Conservation (phyloP, 768 basidiomycete genomes). For the Mycena rebaudengoi region DNA sequence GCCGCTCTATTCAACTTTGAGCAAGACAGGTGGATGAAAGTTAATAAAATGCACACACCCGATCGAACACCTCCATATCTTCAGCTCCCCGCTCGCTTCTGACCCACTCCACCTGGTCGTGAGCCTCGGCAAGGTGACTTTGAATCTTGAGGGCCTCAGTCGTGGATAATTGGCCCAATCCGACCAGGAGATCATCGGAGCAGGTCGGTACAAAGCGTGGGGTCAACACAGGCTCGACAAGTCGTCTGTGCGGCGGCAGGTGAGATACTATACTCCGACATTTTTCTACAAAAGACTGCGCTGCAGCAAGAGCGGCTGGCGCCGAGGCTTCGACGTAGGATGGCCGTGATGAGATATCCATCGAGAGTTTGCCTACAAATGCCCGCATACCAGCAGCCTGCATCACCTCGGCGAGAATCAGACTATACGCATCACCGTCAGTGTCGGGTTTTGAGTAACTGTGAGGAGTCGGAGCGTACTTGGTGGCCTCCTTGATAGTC, state of each 20-base stretch:
- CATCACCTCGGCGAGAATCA: conserved; percentile 83
- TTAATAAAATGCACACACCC: conserved; percentile 46
- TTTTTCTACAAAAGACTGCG: conserved; percentile 61
- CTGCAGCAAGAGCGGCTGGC: conserved; percentile 56
- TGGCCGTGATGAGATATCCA: conserved; percentile 80
- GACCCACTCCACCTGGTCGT: conserved; percentile 81
- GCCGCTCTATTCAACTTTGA: conserved; percentile 56
- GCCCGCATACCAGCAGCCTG: conserved; percentile 76
- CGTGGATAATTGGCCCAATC: conserved; percentile 64
- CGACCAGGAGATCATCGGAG: conserved; percentile 71
- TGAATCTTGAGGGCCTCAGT: conserved; percentile 65
- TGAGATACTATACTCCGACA: conserved; percentile 52
- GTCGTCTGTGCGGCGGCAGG: conserved; percentile 53
- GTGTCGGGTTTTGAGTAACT: too few relatives aligned
- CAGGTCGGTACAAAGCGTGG: conserved; percentile 93
- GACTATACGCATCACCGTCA: conserved; percentile 49
- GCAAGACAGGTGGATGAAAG: not conserved
- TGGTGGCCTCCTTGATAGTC: conserved; percentile 83
- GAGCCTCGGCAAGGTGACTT: conserved; percentile 85
- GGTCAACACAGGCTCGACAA: conserved; percentile 85
- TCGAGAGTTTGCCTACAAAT: conserved; percentile 90
- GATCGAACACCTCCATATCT: conserved; percentile 81
- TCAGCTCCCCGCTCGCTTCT: conserved; percentile 62
- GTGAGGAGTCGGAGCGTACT: conserved; percentile 68
- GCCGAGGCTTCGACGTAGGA: conserved; percentile 75